Conservation (phyloP, 2,329 filamentous ascomycete genomes). For the Fusarium sp. region DNA sequence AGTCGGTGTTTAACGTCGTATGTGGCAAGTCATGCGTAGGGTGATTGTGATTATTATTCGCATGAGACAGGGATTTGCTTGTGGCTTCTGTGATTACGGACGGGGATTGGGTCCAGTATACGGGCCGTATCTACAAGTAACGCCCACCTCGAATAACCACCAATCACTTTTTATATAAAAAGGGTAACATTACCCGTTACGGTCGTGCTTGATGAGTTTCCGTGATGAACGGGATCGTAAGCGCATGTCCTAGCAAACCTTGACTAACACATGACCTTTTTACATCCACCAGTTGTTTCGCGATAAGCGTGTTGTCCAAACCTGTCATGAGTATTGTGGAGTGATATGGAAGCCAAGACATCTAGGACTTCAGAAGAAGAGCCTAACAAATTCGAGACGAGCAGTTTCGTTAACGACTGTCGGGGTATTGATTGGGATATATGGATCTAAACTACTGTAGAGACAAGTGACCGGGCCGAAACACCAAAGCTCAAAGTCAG, state of each 20-base stretch:
- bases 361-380: background rate
- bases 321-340: background rate
- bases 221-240: background rate
- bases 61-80: constrained; percentile 2
- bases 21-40: constrained; percentile 6
- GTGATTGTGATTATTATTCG: background rate
- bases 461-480: constrained; percentile 5
- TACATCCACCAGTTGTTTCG: background rate
- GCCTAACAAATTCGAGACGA: background rate
- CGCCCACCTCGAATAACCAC: background rate
- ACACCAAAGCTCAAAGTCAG: constrained; percentile 20
- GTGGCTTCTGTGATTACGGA: background rate
- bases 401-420: constrained; percentile 21
- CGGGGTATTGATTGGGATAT: constrained; percentile 22
- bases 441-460: constrained; percentile 12
- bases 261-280: background rate
- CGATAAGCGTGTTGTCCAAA: background rate
- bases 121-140: background rate
- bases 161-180: constrained; percentile 4
- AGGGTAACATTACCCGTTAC: constrained; percentile 1
- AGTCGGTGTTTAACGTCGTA: constrained; percentile 4
- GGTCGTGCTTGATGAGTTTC: too few relatives aligned
- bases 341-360: background rate
- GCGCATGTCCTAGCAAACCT: background rate
- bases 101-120: background rate